These are phyloP conservation scores for Fonsecaea multimorphosa DNA, from an alignment of 2,329 filamentous ascomycete species.

Conservation along the genomic window DNA sequence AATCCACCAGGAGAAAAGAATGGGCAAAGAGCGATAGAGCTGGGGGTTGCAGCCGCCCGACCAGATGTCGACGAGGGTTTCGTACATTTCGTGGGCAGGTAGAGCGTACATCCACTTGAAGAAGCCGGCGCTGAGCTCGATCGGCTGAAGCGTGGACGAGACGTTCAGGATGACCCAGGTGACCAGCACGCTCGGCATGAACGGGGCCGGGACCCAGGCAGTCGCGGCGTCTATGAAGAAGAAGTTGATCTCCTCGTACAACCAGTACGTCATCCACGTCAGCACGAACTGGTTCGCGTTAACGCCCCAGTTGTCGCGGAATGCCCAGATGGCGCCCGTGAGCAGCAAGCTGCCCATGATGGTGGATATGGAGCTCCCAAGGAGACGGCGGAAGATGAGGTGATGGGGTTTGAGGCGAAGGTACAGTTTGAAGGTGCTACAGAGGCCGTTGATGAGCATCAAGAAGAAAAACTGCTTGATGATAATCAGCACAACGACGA, in stretches of 20 bases:
- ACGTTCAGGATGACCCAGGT: constrained; percentile 55
- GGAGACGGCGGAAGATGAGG: no score
- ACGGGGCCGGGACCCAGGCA: constrained; percentile 48
- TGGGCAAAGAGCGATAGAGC: constrained; percentile 50
- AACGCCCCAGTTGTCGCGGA: constrained; percentile 50
- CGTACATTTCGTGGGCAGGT: constrained; percentile 51
- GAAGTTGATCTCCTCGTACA: constrained; percentile 54
- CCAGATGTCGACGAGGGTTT: constrained; percentile 53
- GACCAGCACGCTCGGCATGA: constrained; percentile 52
- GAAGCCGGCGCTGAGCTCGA: constrained; percentile 53
- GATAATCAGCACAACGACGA: constrained; percentile 53
- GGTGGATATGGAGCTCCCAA: constrained; percentile 44
- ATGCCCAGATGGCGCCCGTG: constrained; percentile 51
- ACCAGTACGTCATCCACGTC: constrained; percentile 54
- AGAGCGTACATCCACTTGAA: constrained; percentile 50
- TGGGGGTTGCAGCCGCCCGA: constrained; percentile 51
- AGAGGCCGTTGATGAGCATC: constrained; percentile 53
- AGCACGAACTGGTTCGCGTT: constrained; percentile 50
- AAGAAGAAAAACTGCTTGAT: constrained; percentile 58
- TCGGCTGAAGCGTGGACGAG: constrained; percentile 50
- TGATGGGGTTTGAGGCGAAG: constrained; percentile 39
- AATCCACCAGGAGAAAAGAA: constrained; percentile 52
- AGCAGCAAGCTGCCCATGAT: constrained; percentile 50
- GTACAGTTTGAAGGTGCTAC: constrained; percentile 48
- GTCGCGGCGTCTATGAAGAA: constrained; percentile 53